phyloP scores from a whole-genome alignment of 176 grass and related monocot genomes.

The Carex kokanica region DNA sequence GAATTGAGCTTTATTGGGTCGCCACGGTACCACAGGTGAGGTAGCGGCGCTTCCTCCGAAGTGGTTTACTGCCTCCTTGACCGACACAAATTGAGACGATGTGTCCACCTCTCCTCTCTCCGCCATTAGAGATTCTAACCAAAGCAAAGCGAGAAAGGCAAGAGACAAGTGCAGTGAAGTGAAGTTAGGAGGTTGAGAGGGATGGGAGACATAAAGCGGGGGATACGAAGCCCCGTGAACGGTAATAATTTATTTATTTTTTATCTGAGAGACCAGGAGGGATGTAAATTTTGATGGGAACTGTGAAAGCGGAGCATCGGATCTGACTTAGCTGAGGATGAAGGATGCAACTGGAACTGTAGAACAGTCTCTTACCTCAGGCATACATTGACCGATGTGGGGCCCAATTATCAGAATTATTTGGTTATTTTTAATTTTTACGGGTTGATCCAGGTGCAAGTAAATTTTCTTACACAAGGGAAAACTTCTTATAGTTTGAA shows the following conservation, averaged over 20 bases:
- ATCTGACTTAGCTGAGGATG: not conserved
- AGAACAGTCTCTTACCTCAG: no score
- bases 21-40: constrained; percentile 25
- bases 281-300: constrained; percentile 25
- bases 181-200: not conserved
- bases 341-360: not conserved
- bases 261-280: not conserved
- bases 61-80: constrained; percentile 64
- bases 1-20: constrained; percentile 30
- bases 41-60: constrained; percentile 53
- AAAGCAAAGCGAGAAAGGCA: constrained; percentile 8
- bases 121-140: constrained; percentile 25
- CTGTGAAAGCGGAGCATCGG: not conserved
- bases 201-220: not conserved
- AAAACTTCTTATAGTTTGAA: not conserved
- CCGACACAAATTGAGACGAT: constrained; percentile 72
- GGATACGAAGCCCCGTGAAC: not conserved
- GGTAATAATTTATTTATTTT: not conserved
- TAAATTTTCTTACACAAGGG: not conserved
- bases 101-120: constrained; percentile 78
- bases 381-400: no score
- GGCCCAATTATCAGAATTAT: not conserved
- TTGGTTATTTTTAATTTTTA: not conserved
- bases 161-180: not conserved
- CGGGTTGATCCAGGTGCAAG: not conserved